Evolutionary conservation across 257 asterid species (phyloP), one percentile per base, ranked within the genome.

Genomic region (Nicotiana tomentosiformis): DNA sequence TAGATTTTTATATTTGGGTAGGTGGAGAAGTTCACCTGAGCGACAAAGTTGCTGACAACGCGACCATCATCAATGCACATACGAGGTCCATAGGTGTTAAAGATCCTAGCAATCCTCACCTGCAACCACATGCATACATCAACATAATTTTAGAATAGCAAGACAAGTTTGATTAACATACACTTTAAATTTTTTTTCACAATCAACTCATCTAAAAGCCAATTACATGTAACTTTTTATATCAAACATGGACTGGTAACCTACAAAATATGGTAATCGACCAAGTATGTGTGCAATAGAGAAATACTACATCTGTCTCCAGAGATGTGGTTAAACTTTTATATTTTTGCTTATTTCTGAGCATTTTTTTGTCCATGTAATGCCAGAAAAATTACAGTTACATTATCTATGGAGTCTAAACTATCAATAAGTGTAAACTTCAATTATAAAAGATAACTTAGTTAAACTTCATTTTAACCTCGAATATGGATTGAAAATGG

Each of bases 51-150:
- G 89, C 99, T 96, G 30, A 96, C 99, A 62, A 96, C 99, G 66
- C 99, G 99, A 46, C 99, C 99, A 87, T 96, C 99, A 83, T 96
- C 99, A 74, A 96, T 93, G 86, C 97, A 96, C 99, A 96, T 96
- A 53, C 99, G 93, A 32, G 99, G 99, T 29, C 99, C 99, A 56
- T 96, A 96, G 8, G 99, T 96, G 88, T 96, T 96, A 23, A 96
- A 96, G 83, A 96, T 96, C 92, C 99, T 90, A 37, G 99, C 98
- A 83, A 94, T 96, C 83, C 99, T 90, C 57, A 94, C 98, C 99
- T 96, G 91, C 49, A 62, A 80, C 37, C 39, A 55, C 30, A 51
- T 66, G 32, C 32, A 78, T 30, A 15, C 72, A 32, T 64, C 51
- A 66, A 6, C 43, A 49, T 0, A 46, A 43, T 0, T 43, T 53